phyloP scores from a whole-genome alignment of 75 land plant genomes.

The Sequoia sempervirens region DNA sequence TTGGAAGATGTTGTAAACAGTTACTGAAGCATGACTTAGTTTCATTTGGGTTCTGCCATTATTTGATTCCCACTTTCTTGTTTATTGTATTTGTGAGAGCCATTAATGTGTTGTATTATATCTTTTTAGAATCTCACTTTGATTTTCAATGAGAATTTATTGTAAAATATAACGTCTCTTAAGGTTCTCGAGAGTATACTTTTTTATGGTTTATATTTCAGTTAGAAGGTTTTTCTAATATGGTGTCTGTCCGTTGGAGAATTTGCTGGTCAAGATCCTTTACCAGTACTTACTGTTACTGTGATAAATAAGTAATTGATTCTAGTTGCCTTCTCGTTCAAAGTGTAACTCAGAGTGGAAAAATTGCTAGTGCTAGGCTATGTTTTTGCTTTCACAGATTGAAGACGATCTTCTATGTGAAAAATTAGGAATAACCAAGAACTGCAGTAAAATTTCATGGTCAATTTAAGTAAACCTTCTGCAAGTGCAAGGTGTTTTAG shows the following conservation, averaged over 20 bases:
- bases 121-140: background rate
- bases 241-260: background rate
- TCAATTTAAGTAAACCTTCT: background rate
- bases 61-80: background rate
- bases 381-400: background rate
- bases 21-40: conserved; percentile 6
- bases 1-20: conserved; percentile 9
- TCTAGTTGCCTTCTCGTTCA: background rate
- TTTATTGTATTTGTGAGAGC: background rate
- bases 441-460: background rate
- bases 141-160: background rate
- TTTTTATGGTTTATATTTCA: conserved; percentile 6
- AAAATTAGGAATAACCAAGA: background rate
- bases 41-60: background rate
- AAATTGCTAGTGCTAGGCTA: background rate
- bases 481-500: too few relatives aligned
- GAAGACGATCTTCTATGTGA: background rate
- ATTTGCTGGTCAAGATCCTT: background rate
- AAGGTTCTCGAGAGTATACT: background rate
- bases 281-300: background rate
- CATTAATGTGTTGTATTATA: background rate
- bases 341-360: background rate
- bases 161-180: background rate
- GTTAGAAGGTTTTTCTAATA: background rate
- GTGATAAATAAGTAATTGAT: background rate